Base-by-base conservation (phyloP, 2,329 filamentous ascomycete species). In the Periglandula ipomoeae region DNA sequence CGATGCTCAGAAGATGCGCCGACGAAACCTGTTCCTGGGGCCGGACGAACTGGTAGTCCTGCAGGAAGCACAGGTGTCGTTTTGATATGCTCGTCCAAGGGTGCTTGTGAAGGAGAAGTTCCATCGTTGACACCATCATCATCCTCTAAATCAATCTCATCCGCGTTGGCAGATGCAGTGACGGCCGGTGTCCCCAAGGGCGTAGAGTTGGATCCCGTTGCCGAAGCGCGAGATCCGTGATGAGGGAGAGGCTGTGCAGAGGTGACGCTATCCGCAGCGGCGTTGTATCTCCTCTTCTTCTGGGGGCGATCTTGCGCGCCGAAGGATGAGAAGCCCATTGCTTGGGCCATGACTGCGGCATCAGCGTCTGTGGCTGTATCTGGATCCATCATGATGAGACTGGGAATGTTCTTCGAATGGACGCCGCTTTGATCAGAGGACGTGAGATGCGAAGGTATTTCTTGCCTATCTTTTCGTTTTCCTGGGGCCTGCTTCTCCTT, bases 321-420 rank as follows among this genome's bases (percentile, higher is more conserved):
- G 60, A 90, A 90, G 50, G 78, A 75, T 8, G 81, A 76, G 65
- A 89, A 89, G 53, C 86, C 86, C 81, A 89, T 84, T 42, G 78
- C 74, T 38, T 78, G 76, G 20, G 82, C 81, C 63, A 87, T 81
- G 46, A 77, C 76, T 15, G 34, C 38, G 30, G 44, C 48, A 22
- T 34, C 47, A 15, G 41, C 43, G 23, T 46, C 46, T 38, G 69
- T 60, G n/a, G 52, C 54, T 34, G 56, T 34, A 44, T 48, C 50
- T 35, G 45, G 20, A 34, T 58, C 56, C 57, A 55, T 56, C 13
- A 37, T 35, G 17, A 30, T 48, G 17, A 26, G 1, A 9, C n/a
- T 9, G 15, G 38, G 20, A 11, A 8, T 41, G 15, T 22, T 15
- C 17, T 5, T 24, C n/a, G n/a, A n/a, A n/a, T n/a, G n/a, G n/a